Conservation (phyloP, 1,284 basidiomycete species). For the Peniophora sp. region DNA sequence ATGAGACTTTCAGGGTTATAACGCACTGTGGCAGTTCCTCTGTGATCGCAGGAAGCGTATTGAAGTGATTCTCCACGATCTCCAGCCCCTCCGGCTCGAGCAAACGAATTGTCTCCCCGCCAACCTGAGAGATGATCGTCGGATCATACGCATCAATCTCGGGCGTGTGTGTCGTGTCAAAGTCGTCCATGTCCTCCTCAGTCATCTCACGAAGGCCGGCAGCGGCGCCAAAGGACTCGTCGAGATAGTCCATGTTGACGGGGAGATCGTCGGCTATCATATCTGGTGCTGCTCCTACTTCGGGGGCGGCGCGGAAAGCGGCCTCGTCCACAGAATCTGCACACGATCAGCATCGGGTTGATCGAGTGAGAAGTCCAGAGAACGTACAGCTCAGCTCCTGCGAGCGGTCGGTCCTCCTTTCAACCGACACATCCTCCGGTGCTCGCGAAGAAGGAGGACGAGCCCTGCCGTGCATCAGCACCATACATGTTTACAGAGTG, state of each 20-base stretch:
- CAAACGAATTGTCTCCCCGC: constrained; percentile 82
- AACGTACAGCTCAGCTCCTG: neutral
- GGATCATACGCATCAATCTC: constrained; percentile 20
- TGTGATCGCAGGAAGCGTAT: constrained; percentile 49
- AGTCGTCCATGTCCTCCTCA: constrained; percentile 67
- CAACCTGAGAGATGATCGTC: constrained; percentile 55
- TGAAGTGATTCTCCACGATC: constrained; percentile 67
- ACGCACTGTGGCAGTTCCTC: constrained; percentile 42
- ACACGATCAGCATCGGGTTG: neutral
- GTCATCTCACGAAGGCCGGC: constrained; percentile 66
- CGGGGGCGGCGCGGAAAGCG: constrained; percentile 70
- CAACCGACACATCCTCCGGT: neutral
- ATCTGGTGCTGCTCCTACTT: constrained; percentile 73
- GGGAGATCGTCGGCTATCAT: constrained; percentile 91
- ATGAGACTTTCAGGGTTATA: no score
- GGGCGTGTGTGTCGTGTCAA: constrained; percentile 36
- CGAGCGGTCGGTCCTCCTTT: neutral
- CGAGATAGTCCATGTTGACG: constrained; percentile 81
- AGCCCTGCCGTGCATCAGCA: neutral
- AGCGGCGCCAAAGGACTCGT: constrained; percentile 71
- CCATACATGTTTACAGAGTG: neutral
- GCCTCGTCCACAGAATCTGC: constrained; percentile 78
- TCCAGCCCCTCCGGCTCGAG: constrained; percentile 50
- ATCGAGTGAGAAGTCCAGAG: neutral
- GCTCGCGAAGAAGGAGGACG: neutral